A percentile compares a stretch with the other conserved stretches of the same genome.
phyloP scores from a whole-genome alignment of 306 rosid species.

The Urtica urens region DNA sequence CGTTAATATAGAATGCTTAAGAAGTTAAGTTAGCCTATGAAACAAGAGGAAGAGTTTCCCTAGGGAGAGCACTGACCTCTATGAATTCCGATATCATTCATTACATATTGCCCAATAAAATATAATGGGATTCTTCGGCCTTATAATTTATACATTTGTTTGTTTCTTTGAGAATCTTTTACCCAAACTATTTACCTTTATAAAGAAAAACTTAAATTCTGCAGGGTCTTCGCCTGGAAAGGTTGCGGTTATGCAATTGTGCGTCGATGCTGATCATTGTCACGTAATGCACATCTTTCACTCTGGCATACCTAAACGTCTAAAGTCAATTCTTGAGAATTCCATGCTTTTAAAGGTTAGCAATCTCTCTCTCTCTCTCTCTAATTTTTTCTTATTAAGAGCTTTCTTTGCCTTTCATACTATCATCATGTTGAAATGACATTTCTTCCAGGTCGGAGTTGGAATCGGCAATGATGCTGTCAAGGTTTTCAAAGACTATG shows the following conservation, averaged over 20 bases:
- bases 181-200: not conserved
- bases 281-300: conserved; percentile 77
- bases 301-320: conserved; percentile 67
- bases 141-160: too few relatives aligned
- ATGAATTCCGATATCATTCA: too few relatives aligned
- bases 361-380: too few relatives aligned
- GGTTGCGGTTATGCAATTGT: conserved; percentile 88
- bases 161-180: too few relatives aligned
- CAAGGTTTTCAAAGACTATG: conserved; percentile 62
- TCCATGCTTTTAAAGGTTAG: conserved; percentile 53
- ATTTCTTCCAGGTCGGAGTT: conserved; percentile 54
- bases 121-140: too few relatives aligned
- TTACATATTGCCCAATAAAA: too few relatives aligned
- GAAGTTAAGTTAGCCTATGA: too few relatives aligned
- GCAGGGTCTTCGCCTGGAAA: conserved; percentile 73
- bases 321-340: conserved; percentile 62
- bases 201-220: not conserved
- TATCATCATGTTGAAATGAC: not conserved
- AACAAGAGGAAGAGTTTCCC: too few relatives aligned
- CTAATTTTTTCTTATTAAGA: too few relatives aligned
- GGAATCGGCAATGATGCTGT: conserved; percentile 58
- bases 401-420: not conserved
- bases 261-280: conserved; percentile 40
- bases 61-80: too few relatives aligned
- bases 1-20: too few relatives aligned